Evolutionary conservation across 306 rosid species (phyloP).

Genomic region (Gillenia trifoliata): DNA sequence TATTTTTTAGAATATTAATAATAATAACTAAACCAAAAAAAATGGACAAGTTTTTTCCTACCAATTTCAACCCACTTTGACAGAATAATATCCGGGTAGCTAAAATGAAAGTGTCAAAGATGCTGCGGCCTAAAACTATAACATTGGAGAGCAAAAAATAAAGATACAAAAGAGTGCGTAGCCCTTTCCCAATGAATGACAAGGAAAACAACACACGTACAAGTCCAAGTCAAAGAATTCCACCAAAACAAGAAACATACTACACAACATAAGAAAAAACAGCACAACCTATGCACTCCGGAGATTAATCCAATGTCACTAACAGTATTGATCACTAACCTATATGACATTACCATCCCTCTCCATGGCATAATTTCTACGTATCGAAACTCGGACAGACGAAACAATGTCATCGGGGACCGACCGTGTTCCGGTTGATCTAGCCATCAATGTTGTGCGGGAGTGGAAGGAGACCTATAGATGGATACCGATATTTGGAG

Average conservation of each 20-base stretch:
- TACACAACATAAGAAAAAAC: not conserved
- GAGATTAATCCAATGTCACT: conserved; percentile 16
- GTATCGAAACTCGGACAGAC: not conserved
- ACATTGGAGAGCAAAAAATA: not conserved
- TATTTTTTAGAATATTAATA: too few species aligned
- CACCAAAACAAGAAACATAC: not conserved
- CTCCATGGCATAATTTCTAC: not conserved
- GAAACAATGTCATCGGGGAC: not conserved
- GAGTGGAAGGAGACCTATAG: conserved; percentile 24
- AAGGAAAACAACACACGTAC: not conserved
- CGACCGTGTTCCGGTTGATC: conserved; percentile 2
- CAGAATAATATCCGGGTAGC: not conserved
- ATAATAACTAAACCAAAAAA: too few species aligned
- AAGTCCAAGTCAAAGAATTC: not conserved
- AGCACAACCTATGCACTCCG: conserved; percentile 3
- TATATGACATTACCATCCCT: not conserved
- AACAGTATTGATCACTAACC: not conserved
- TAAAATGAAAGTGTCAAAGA: not conserved
- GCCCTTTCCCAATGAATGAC: not conserved
- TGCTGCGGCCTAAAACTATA: not conserved
- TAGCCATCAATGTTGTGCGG: conserved; percentile 8
- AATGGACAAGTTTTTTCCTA: not conserved
- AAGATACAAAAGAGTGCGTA: not conserved
- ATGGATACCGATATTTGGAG: conserved; percentile 29
- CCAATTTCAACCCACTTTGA: not conserved